Evolutionary conservation across 2,329 filamentous ascomycete genomes (phyloP), one percentile per base, ranked within the genome.

Genomic region (Trichoderma arundinaceum): DNA sequence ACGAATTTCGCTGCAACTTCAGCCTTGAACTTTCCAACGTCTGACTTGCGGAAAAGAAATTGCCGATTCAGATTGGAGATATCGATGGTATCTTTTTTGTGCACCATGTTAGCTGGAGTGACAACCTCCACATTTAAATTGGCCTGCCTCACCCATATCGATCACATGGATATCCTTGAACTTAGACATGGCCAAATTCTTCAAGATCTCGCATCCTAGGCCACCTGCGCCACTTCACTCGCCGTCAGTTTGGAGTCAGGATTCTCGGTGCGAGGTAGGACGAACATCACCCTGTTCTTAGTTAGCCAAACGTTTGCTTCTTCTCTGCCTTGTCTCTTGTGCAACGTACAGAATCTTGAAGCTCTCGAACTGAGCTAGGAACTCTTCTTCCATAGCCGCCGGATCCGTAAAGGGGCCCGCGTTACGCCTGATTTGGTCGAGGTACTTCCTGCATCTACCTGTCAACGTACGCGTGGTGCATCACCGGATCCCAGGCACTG

Each of bases 91-190:
- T 99, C 93, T 92, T 70, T 35, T 9, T n/a, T 39, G 13, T 4
- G 15, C 10, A 12, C 51, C n/a, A 1, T 1, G 38, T 52, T 52
- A 58, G 60, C 22, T 12, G 15, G 2, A 41, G 39, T 58, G 38
- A 28, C 32, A n/a, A 5, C 9, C 4, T 3, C 28, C 8, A n/a
- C 28, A 7, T 7, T 28, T 17, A 15, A 8, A 53, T 12, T 32
- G 8, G 28, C 54, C 10, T 28, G 49, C 75, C 83, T 66, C 79
- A 90, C 91, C 92, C 95, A 99, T 99, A 80, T 99, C 95, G 73
- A 99, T 98, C 66, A 99, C 95, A 81, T 99, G 93, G 71, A 99
- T 97, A 74, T 97, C 88, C 78, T 91, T 96, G 82, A 99, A 99
- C 33, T 94, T 93, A 1, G 94, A 97, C 60, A 99, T 85, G 48